A percentile compares a stretch with the other conserved stretches of the same genome.
Evolutionary conservation across 805 yeast species (phyloP).

Genomic region (Candida peoriensis): DNA sequence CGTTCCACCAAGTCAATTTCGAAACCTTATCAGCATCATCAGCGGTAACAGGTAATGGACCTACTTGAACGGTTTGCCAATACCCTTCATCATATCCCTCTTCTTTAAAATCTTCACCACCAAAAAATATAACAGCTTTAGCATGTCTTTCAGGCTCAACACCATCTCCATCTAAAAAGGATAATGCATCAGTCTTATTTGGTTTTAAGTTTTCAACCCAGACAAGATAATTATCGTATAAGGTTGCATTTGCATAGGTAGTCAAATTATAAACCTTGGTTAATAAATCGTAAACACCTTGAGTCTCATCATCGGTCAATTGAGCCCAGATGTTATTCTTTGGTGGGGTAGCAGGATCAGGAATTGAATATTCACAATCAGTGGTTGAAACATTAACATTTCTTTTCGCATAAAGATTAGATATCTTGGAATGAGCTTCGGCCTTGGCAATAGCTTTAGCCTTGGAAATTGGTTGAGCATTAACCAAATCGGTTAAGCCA

Average conservation of each 20-base stretch:
- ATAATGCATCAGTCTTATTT: conserved; percentile 24
- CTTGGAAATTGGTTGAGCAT: conserved; percentile 1
- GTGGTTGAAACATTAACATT: too few species aligned
- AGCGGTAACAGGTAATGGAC: conserved; percentile 18
- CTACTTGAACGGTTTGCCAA: conserved; percentile 22
- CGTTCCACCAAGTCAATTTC: conserved; percentile 15
- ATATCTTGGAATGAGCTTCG: not conserved
- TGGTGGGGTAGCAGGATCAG: conserved; percentile 12
- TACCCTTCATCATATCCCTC: conserved; percentile 22
- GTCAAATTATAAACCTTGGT: conserved; percentile 17
- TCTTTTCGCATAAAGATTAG: not conserved
- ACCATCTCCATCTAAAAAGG: conserved; percentile 18
- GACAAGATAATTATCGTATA: conserved; percentile 20
- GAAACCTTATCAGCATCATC: conserved; percentile 9
- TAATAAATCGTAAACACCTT: conserved; percentile 12
- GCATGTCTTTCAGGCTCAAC: conserved; percentile 20
- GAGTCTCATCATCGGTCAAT: conserved; percentile 17
- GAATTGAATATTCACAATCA: conserved; percentile 11
- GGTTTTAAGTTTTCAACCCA: conserved; percentile 23
- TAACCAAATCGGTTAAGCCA: not conserved
- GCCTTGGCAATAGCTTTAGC: not conserved
- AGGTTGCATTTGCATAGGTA: conserved; percentile 14
- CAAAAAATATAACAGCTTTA: conserved; percentile 20
- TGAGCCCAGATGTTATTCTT: conserved; percentile 22
- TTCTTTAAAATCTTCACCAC: conserved; percentile 18